phyloP scores from a whole-genome alignment of 176 grass and related monocot species.

The Triticum monococcum region DNA sequence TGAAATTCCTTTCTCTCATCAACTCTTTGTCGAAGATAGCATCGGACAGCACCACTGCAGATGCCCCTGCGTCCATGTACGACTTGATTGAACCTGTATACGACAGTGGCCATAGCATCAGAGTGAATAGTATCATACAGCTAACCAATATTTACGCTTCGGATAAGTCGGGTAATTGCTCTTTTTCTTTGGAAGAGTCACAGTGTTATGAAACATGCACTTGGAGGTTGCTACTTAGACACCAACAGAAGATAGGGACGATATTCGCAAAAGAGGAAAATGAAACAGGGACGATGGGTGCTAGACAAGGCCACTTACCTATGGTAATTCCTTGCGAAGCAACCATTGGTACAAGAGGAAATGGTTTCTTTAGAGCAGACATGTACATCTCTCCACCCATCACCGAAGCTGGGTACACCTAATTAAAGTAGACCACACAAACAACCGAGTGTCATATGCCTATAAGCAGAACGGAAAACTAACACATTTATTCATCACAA shows the following conservation, averaged over 20 bases:
- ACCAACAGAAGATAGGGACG: neutral
- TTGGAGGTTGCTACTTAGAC: neutral
- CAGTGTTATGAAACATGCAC: neutral
- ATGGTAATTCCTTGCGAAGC: constrained; percentile 89
- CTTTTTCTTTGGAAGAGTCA: neutral
- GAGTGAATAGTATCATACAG: neutral
- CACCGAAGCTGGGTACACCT: constrained; percentile 86
- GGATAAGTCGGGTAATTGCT: neutral
- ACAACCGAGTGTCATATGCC: neutral
- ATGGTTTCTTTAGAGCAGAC: constrained; percentile 89
- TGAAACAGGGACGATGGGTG: neutral
- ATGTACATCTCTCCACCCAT: constrained; percentile 80
- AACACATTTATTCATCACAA: constrained; percentile 1
- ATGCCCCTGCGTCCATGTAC: constrained; percentile 66
- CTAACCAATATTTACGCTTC: neutral
- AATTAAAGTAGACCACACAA: constrained; percentile 23
- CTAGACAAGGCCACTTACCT: constrained; percentile 31
- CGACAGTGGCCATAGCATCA: constrained; percentile 9
- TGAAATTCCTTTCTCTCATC: constrained; percentile 50
- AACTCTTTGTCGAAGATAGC: constrained; percentile 78
- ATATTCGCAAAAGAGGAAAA: no score
- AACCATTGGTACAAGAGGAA: constrained; percentile 71
- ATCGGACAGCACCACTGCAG: constrained; percentile 83
- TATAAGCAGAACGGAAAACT: neutral
- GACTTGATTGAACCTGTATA: constrained; percentile 51